Conservation (phyloP, 2,329 filamentous ascomycete genomes). For the Leptoxyphium fumago region DNA sequence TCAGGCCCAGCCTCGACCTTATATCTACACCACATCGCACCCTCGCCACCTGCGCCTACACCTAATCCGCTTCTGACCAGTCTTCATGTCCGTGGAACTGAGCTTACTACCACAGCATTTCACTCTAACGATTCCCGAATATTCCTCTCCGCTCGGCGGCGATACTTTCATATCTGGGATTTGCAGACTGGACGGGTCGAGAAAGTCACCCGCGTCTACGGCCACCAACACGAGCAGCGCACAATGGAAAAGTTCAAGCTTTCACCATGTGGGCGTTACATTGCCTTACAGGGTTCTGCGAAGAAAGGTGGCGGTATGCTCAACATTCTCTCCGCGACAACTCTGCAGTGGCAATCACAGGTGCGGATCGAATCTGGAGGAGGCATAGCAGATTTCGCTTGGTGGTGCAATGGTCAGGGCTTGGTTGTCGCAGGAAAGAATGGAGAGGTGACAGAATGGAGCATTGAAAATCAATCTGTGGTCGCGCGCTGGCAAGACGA, state of each 20-base stretch:
- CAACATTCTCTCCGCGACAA: conserved; percentile 66
- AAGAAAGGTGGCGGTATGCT: conserved; percentile 78
- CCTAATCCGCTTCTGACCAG: conserved; percentile 85
- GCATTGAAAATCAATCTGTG: conserved; percentile 51
- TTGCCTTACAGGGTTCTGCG: conserved; percentile 67
- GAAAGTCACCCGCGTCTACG: conserved; percentile 62
- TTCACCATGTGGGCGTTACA: conserved; percentile 72
- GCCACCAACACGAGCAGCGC: conserved; percentile 67
- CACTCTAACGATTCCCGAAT: conserved; percentile 57
- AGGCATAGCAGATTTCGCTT: conserved; percentile 79
- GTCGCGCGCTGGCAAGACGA: conserved; percentile 80
- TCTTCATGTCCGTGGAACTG: conserved; percentile 69
- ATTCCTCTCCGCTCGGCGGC: conserved; percentile 74
- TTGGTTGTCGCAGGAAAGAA: conserved; percentile 72
- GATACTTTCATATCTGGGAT: conserved; percentile 92
- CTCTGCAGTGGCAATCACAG: conserved; percentile 76
- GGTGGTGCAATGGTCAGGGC: conserved; percentile 77
- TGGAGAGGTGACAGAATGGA: conserved; percentile 85
- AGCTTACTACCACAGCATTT: conserved; percentile 75
- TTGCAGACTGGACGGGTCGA: conserved; percentile 66
- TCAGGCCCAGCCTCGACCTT: conserved; percentile 75
- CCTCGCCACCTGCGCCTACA: conserved; percentile 52
- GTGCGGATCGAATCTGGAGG: conserved; percentile 68
- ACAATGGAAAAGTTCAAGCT: conserved; percentile 84
- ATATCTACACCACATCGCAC: conserved; percentile 73